These are phyloP conservation scores for Aspergillus hancockii DNA, from an alignment of 495 filamentous ascomycete species.

Conservation along the genomic window DNA sequence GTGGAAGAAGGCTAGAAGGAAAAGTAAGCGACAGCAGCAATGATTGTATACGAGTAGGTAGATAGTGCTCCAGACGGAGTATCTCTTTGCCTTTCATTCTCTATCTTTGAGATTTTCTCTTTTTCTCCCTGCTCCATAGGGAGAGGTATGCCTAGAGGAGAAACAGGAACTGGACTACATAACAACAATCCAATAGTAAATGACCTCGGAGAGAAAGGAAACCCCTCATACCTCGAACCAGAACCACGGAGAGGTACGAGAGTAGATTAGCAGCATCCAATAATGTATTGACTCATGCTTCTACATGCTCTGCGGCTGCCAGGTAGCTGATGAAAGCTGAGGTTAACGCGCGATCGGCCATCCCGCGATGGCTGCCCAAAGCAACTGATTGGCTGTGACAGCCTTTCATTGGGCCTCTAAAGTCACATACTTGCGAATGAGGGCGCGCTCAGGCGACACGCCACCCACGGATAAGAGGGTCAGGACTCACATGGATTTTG, in stretches of 20 bases:
- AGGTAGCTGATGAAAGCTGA: constrained; percentile 24
- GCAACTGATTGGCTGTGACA: constrained; percentile 27
- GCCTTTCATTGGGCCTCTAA: constrained; percentile 25
- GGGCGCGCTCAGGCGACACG: constrained; percentile 37
- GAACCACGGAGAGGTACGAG: neutral
- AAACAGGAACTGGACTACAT: neutral
- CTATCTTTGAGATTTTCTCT: neutral
- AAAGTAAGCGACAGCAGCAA: constrained; percentile 20
- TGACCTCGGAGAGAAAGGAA: neutral
- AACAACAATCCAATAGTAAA: neutral
- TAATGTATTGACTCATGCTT: neutral
- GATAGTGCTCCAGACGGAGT: neutral
- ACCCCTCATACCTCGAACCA: neutral
- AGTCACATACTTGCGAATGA: constrained; percentile 24
- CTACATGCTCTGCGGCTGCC: constrained; percentile 24
- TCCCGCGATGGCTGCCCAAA: constrained; percentile 30
- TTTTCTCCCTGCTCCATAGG: neutral
- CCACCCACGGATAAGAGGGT: constrained; percentile 25
- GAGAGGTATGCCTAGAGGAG: neutral
- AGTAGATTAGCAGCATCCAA: neutral
- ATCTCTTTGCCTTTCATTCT: neutral
- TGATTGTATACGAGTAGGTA: constrained; percentile 16
- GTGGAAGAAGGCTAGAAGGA: constrained; percentile 17
- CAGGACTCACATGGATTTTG: constrained; percentile 11
- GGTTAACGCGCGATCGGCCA: constrained; percentile 50